These are phyloP conservation scores for Paramecium sonneborni DNA, from an alignment of 73 alveolate genomes.

Conservation along the genomic window DNA sequence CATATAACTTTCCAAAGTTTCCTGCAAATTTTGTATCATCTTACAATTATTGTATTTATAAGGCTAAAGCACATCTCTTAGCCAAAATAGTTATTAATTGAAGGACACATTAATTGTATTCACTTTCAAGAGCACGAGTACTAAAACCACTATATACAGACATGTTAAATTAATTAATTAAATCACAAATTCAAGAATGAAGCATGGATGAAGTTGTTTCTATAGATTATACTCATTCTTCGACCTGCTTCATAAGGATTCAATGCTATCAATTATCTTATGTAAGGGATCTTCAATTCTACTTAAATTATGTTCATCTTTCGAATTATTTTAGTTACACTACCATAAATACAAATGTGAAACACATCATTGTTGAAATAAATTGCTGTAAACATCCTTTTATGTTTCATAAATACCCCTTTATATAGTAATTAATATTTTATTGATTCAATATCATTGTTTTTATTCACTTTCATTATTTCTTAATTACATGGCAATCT, in stretches of 20 bases:
- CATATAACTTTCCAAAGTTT: neutral
- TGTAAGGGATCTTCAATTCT: neutral
- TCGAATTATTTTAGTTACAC: neutral
- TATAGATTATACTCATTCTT: neutral
- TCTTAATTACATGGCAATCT: neutral
- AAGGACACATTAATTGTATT: neutral
- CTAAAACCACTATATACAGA: conserved; percentile 41
- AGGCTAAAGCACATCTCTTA: neutral
- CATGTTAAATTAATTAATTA: conserved; percentile 7
- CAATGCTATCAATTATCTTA: neutral
- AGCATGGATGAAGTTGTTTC: neutral
- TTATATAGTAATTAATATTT: neutral
- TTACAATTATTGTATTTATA: neutral
- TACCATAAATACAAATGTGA: neutral
- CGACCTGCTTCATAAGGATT: conserved; percentile 7
- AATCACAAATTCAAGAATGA: conserved; percentile 31
- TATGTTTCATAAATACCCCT: neutral
- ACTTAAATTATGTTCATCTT: neutral
- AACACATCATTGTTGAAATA: neutral
- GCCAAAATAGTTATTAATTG: neutral
- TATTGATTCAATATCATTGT: neutral
- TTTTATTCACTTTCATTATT: neutral
- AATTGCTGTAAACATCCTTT: neutral
- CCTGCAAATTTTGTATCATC: conserved; percentile 18
- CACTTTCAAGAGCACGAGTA: conserved; percentile 10